Base-by-base conservation (phyloP, 2,329 filamentous ascomycete species). In the Cladosporium sphaerospermum region DNA sequence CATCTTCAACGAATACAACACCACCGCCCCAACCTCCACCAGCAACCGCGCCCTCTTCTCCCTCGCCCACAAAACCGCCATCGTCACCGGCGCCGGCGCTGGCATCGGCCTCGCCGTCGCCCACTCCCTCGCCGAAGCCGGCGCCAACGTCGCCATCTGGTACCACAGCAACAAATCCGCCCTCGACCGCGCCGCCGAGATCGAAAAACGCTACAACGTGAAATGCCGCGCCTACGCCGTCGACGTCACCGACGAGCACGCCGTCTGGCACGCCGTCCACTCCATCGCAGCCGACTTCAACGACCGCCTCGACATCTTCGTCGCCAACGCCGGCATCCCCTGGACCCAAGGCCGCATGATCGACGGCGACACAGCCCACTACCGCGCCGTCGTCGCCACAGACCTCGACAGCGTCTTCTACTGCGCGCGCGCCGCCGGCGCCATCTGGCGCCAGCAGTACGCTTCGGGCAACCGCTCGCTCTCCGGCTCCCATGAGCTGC, bases 351-450 rank as follows among this genome's bases (percentile, higher is more conserved):
- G 85, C 0, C 67, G 82, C 8, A 82, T 86, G 65, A 75, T 88
- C 34, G 83, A 88, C 56, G 85, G 83, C 19, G 72, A 80, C 4
- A 65, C 84, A 14, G 78, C 82, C 14, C 79, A 82, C 62, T 88
- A 87, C 71, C 77, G 77, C 46, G 79, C 82, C 56, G 84, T 92
- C 37, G 76, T 89, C 59, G 73, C 76, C 44, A 85, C 86, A 46
- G 87, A 93, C 68, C 71, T 92, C 11, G 85, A 89, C 67, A 85
- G 86, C 47, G 85, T 85, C 37, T 89, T 86, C 71, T 92, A 88
- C 77, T 88, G 83, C 64, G 87, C 86, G 36, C 80, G 79, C 62
- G 83, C 81, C 0, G 86, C 86, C 0, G 87, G 83, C 7, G 72
- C 76, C 46, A 81, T 88, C 68, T 92, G 85, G 75, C 74, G 83